Conservation (phyloP, 73 alveolate species). For the Durusdinium trenchii region DNA sequence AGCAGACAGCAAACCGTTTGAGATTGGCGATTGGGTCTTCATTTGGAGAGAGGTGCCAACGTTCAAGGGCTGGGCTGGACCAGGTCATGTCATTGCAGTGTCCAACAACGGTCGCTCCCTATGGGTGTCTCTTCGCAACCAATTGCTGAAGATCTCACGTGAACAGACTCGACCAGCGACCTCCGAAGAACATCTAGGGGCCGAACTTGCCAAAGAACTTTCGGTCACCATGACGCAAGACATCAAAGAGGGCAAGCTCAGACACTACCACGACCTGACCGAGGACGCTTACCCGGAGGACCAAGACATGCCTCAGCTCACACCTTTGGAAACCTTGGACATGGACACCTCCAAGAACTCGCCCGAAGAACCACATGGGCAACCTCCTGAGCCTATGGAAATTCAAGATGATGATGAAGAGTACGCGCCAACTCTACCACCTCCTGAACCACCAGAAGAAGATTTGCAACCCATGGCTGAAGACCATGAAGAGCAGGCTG, state of each 20-base stretch:
- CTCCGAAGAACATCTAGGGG: not conserved
- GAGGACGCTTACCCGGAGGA: not conserved
- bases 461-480: not conserved
- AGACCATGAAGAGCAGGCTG: not conserved
- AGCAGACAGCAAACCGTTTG: not conserved
- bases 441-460: not conserved
- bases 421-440: not conserved
- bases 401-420: not conserved
- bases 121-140: not conserved
- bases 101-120: not conserved
- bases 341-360: too few species aligned
- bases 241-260: not conserved
- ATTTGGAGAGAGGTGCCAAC: not conserved
- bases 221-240: not conserved
- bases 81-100: not conserved
- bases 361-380: too few species aligned
- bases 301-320: not conserved
- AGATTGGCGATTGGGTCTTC: not conserved
- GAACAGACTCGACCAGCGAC: not conserved
- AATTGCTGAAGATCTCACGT: not conserved
- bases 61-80: not conserved
- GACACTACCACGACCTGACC: not conserved
- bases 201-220: not conserved
- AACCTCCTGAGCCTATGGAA: too few species aligned
- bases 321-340: too few species aligned